Conservation (phyloP, 148 eudicot genomes). For the Rhododendron molle region DNA sequence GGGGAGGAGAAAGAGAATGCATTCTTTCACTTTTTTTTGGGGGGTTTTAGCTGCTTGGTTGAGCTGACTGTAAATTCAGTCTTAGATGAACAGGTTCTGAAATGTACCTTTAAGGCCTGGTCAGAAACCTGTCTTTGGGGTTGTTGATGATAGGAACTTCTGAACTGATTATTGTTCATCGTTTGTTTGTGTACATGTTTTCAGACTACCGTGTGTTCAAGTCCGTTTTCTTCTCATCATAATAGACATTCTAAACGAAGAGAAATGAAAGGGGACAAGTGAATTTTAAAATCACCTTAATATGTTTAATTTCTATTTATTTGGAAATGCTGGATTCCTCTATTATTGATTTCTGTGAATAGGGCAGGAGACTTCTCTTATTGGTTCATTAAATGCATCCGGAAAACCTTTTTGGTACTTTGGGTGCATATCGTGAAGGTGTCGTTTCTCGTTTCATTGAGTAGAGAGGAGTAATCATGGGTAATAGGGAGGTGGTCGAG, state of each 20-base stretch:
- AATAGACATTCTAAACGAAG: not conserved
- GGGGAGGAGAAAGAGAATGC: too few relatives aligned
- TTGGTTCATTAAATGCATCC: not conserved
- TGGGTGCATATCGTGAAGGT: not conserved
- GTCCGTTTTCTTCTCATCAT: not conserved
- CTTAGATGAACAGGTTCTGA: not conserved
- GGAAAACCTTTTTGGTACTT: not conserved
- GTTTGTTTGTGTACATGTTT: not conserved
- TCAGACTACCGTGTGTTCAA: not conserved
- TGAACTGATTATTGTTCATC: not conserved
- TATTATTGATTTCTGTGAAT: not conserved
- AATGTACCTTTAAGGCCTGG: not conserved
- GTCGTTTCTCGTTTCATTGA: not conserved
- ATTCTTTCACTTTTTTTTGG: too few relatives aligned
- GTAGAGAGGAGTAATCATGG: not conserved
- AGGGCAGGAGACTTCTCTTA: not conserved
- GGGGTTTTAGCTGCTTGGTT: not conserved
- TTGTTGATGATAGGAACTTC: not conserved
- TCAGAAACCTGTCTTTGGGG: not conserved
- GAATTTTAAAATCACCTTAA: not conserved
- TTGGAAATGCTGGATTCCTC: not conserved
- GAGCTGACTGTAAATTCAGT: not conserved
- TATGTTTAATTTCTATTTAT: not conserved
- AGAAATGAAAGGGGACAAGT: not conserved
- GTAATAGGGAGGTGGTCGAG: not conserved